Evolutionary conservation across 228 moss, liverwort and hornwort species (phyloP).

Genomic region (Sphagnum fallax): DNA sequence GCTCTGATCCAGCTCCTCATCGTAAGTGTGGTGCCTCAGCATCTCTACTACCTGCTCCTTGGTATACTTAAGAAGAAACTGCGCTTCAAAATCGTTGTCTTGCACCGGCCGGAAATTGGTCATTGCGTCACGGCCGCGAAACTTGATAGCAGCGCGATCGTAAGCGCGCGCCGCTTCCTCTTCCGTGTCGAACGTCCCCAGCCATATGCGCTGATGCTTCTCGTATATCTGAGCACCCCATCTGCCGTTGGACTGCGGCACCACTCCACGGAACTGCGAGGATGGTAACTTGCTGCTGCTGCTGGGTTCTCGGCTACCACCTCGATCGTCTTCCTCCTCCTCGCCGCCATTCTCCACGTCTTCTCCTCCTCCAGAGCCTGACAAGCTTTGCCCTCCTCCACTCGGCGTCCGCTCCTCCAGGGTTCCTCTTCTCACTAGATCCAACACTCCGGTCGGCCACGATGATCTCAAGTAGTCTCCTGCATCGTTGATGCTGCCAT

Average conservation of each 20-base stretch:
- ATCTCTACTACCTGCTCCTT: slow-evolving; percentile 98
- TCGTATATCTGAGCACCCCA: slow-evolving; percentile 99
- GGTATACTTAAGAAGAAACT: slow-evolving; percentile 67
- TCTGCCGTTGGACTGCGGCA: slow-evolving; percentile 94
- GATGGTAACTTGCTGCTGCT: slow-evolving; percentile 78
- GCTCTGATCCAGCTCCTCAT: slow-evolving; percentile 95
- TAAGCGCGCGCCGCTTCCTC: slow-evolving; percentile 94
- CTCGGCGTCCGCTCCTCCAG: no score
- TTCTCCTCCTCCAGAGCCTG: no score
- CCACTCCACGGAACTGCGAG: slow-evolving; percentile 98
- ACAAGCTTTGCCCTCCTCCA: no score
- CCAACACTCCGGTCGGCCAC: slow-evolving; percentile 33
- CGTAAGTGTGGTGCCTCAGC: slow-evolving; percentile 91
- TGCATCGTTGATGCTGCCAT: slow-evolving; percentile 19
- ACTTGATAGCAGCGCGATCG: slow-evolving; percentile 97
- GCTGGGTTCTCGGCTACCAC: slow-evolving; percentile 27
- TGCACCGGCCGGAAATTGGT: slow-evolving; percentile 92
- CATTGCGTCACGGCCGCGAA: slow-evolving; percentile 94
- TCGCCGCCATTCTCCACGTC: slow-evolving; percentile 46
- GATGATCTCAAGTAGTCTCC: background rate
- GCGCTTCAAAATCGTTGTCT: slow-evolving; percentile 79
- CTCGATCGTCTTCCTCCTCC: slow-evolving; percentile 50
- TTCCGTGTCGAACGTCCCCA: slow-evolving; percentile 97
- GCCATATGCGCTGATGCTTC: slow-evolving; percentile 96
- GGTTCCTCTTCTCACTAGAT: slow-evolving; percentile 25